Base-by-base conservation (phyloP, 1,139 yeast genomes). In the Pneumocystis murina region DNA sequence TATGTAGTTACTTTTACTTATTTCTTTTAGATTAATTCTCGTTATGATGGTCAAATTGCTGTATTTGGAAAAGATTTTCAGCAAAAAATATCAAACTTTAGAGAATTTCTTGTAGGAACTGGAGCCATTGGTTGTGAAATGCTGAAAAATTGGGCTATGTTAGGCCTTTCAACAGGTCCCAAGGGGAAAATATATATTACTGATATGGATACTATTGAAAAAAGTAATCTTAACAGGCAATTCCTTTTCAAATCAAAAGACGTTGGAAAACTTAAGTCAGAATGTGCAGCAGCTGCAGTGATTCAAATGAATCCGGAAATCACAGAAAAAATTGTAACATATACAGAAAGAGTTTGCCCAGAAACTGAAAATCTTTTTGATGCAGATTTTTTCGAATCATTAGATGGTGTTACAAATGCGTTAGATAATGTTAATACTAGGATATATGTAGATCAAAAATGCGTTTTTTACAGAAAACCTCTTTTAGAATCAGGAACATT, bases 61-160 rank as follows among this genome's bases (percentile, higher is more conserved):
- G 96, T 92, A 1, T 90, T 90, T 70, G 99, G 99, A 68, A 74
- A 81, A 65, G 82, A 82, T 59, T 89, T 82, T 77, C 92, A 88
- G 72, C 83, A 86, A 70, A 78, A 78, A 62, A 76, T 92, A 67
- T 82, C 88, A 60, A 88, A 91, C 74, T 78, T 87, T 68, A 86
- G 82, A 72, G 89, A 91, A 4, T 92, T 92, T 75, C 79, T 92
- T 69, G 98, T 92, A 59, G 99, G 99, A 62, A 84, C 97, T 1
- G 99, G 99, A 73, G 99, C 99, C 55, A 92, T 92, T 79, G 99
- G 99, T 61, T 92, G 99, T 77, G 99, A 92, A 77, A 92, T 94
- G 94, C 80, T 92, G 72, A 92, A 92, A 76, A 91, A 90, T 73
- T 92, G 97, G 97, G 97, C 98, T 8, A 81, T 92, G 82, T 82